phyloP scores from a whole-genome alignment of 2,329 filamentous ascomycete species.

The Colletotrichum chrysophilum region DNA sequence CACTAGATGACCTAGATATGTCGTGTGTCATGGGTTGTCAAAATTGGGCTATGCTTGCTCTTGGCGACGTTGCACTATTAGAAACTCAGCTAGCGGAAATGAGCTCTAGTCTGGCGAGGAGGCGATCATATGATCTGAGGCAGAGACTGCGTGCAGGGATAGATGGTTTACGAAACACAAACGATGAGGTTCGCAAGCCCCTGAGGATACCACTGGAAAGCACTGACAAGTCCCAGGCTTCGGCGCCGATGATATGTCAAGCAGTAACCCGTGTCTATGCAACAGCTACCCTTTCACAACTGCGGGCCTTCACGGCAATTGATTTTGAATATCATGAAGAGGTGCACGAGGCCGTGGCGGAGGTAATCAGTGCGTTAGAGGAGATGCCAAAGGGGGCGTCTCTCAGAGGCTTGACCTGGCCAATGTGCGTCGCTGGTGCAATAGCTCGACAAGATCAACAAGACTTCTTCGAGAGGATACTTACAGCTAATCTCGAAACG shows the following conservation, averaged over 20 bases:
- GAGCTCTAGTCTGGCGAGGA: background rate
- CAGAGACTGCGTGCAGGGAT: background rate
- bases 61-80: constrained; percentile 6
- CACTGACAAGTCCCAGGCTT: background rate
- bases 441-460: background rate
- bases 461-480: background rate
- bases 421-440: constrained; percentile 2
- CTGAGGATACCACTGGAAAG: background rate
- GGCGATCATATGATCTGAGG: background rate
- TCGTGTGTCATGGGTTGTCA: constrained; percentile 17
- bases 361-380: background rate
- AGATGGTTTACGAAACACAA: background rate
- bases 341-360: background rate
- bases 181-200: background rate
- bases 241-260: background rate
- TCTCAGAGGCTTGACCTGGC: constrained; percentile 10
- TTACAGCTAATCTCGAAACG: background rate
- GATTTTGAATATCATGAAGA: background rate
- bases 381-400: background rate
- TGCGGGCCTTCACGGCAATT: background rate
- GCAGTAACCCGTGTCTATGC: constrained; percentile 11
- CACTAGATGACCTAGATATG: constrained; percentile 1
- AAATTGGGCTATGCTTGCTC: constrained; percentile 16
- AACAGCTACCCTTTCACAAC: background rate
- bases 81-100: background rate